Percentiles rank a stretch among this genome's conserved stretches.
Evolutionary conservation across 495 filamentous ascomycete species (phyloP).

Genomic region (Penicilliopsis zonata): DNA sequence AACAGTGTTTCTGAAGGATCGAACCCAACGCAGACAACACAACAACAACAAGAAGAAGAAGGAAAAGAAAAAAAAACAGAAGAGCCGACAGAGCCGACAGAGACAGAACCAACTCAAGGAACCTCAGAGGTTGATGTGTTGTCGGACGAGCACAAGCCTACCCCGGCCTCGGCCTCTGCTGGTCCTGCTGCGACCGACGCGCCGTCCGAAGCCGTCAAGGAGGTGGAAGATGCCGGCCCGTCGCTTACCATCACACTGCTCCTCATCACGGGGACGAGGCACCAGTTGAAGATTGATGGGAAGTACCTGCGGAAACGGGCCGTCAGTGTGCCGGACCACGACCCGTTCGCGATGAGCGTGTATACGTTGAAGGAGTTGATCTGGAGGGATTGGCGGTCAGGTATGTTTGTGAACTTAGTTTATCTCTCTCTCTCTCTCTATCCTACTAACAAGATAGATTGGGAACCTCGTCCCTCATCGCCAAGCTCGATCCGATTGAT

Average conservation of each 20-base stretch:
- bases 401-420: constrained; percentile 17
- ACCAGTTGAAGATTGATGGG: constrained; percentile 78
- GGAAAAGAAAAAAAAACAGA: no score
- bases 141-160: constrained; percentile 20
- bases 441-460: no score
- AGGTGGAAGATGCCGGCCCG: constrained; percentile 32
- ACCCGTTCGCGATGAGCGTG: constrained; percentile 79
- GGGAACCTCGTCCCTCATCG: constrained; percentile 72
- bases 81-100: no score
- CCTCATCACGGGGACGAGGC: constrained; percentile 66
- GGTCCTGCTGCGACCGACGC: constrained; percentile 14
- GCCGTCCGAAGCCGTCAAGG: constrained; percentile 29
- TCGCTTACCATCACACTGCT: constrained; percentile 57
- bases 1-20: no score
- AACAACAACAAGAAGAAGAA: no score
- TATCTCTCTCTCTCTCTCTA: neutral
- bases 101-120: no score
- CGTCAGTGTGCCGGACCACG: constrained; percentile 60
- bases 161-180: constrained; percentile 11
- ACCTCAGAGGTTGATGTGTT: no score
- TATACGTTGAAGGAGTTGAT: constrained; percentile 90
- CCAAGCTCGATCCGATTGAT: constrained; percentile 81
- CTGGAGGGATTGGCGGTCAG: constrained; percentile 74
- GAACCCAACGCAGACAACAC: no score
- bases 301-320: constrained; percentile 72